phyloP scores from a whole-genome alignment of 257 asterid genomes.

The Datura wrightii region DNA sequence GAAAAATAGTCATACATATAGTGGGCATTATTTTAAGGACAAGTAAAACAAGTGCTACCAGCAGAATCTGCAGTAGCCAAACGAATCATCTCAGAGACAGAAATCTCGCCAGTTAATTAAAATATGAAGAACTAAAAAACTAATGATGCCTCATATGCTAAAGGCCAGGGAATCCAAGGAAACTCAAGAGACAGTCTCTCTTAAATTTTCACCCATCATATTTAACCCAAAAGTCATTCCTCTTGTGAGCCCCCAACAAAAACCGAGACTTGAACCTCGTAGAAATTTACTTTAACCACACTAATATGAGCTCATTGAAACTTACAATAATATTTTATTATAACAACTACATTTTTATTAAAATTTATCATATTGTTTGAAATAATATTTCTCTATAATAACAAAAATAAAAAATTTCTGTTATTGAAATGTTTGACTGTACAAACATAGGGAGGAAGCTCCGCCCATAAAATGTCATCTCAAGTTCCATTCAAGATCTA shows the following conservation, averaged over 20 bases:
- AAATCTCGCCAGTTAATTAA: constrained; percentile 36
- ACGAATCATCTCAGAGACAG: constrained; percentile 44
- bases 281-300: constrained; percentile 42
- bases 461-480: no score
- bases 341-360: no score
- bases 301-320: neutral
- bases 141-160: neutral
- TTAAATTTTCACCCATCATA: constrained; percentile 50
- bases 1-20: constrained; percentile 33
- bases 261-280: constrained; percentile 43
- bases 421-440: no score
- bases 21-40: constrained; percentile 25
- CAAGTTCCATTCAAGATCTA: no score
- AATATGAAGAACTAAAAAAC: constrained; percentile 38
- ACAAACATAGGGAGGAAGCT: neutral
- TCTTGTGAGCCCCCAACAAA: constrained; percentile 39
- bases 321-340: no score
- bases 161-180: constrained; percentile 47
- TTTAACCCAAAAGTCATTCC: no score
- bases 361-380: no score
- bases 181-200: constrained; percentile 51
- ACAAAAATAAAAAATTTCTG: no score
- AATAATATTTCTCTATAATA: no score
- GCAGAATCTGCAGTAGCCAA: constrained; percentile 50
- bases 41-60: constrained; percentile 43